phyloP scores from a whole-genome alignment of 176 grass and related monocot genomes.

The sorghum (Sorghum bicolor) region Sorghum_bicolor_NCBIv3 NC_012878.2:57030001-57030500 shows the following conservation, averaged over 20 bases:
- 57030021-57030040: conserved; percentile 10
- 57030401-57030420: not conserved
- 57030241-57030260: conserved; percentile 42
- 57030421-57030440: conserved; percentile 36
- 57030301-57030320: conserved; percentile 27
- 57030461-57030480: conserved; percentile 34
- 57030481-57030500: conserved; percentile 30
- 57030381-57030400: conserved; percentile 30
- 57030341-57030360: conserved; percentile 29
- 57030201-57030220: conserved; percentile 36
- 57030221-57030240: conserved; percentile 33
- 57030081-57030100: conserved; percentile 17
- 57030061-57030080: conserved; percentile 8
- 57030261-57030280: conserved; percentile 29
- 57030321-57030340: conserved; percentile 23
- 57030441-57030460: conserved; percentile 33
- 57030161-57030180: conserved; percentile 68
- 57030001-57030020: conserved; percentile 15
- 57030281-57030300: conserved; percentile 32
- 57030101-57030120: conserved; percentile 99
- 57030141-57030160: conserved; percentile 94
- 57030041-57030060: conserved; percentile 3
- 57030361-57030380: conserved; percentile 16
- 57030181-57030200: conserved; percentile 37
- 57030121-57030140: conserved; percentile 99